Percentiles rank a stretch among this genome's conserved stretches.
These are phyloP conservation scores for Enteropsectra breve DNA, from an alignment of 371 early-diverging fungal species.

Conservation along the genomic window DNA sequence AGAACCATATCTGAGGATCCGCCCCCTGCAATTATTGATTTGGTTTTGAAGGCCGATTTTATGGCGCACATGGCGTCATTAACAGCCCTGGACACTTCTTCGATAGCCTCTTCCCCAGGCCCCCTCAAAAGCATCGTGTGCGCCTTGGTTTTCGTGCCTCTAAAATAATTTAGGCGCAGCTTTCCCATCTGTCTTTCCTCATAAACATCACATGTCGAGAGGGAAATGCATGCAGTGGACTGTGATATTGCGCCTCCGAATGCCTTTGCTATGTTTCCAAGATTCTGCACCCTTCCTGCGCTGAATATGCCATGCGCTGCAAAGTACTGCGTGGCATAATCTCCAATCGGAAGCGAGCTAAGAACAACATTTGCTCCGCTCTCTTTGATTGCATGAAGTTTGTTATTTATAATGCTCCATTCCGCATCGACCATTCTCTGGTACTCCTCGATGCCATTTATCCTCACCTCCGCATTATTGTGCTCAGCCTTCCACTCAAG, in stretches of 20 bases:
- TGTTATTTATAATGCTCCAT: slow-evolving; percentile 94
- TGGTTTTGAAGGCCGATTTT: slow-evolving; percentile 45
- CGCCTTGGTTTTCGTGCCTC: slow-evolving; percentile 75
- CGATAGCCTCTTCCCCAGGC: slow-evolving; percentile 95
- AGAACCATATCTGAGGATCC: slow-evolving; percentile 72
- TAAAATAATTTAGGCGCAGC: slow-evolving; percentile 89
- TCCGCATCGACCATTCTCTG: slow-evolving; percentile 98
- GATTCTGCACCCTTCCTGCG: slow-evolving; percentile 93
- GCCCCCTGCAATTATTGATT: slow-evolving; percentile 90
- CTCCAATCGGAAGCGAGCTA: slow-evolving; percentile 92
- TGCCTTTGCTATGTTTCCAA: slow-evolving; percentile 80
- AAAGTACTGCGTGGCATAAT: slow-evolving; percentile 99
- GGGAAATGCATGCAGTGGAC: slow-evolving; percentile 66
- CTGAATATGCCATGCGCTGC: slow-evolving; percentile 97
- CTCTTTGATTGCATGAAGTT: slow-evolving; percentile 84
- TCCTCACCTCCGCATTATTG: slow-evolving; percentile 98
- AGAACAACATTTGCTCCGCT: slow-evolving; percentile 98
- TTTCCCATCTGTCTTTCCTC: slow-evolving; percentile 95
- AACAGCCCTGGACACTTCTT: slow-evolving; percentile 92
- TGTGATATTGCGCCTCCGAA: slow-evolving; percentile 82
- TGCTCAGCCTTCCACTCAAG: slow-evolving; percentile 97
- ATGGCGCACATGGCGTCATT: slow-evolving; percentile 99
- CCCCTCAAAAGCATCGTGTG: slow-evolving; percentile 92
- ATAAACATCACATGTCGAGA: slow-evolving; percentile 78
- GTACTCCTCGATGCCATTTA: slow-evolving; percentile 85